Base-by-base conservation (phyloP, 768 basidiomycete species). In the Fistulinella prunicolor region DNA sequence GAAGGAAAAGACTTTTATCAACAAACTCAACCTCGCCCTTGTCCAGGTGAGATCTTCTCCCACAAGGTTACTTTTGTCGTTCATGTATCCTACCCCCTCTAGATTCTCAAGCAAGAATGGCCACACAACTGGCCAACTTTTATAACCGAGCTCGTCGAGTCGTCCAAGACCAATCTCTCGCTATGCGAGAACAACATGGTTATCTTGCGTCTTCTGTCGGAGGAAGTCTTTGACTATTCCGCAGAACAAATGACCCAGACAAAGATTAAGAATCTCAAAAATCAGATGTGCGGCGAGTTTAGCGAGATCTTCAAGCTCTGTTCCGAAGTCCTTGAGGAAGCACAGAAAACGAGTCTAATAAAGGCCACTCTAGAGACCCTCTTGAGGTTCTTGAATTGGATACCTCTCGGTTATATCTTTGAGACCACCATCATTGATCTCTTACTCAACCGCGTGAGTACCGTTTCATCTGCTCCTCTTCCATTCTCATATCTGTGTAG, bases 111-210 rank as follows among this genome's bases (percentile, higher is more conserved):
- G 71, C 96, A 98, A 75, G 96, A 97, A 67, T 99, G 96, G 96
- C 95, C 95, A 21, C 91, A 96, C 66, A 94, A 96, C 62, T 99
- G 96, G 96, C 94, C 95, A 26, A 89, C 81, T 19, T 98, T 97
- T 75, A 96, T 97, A 60, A 84, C 89, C 10, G 94, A 98, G 69
- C 89, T 98, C 38, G 94, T 98, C 50, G 87, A 94, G 58, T 96
- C 95, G 8, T 98, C 95, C 37, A 95, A 95, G 70, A 92, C 91
- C 36, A 97, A 94, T 65, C 81, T 97, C 34, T 85, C 90, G 2
- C 80, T 98, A 24, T 98, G 96, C 78, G 96, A 99, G 73, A 99
- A 99, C 79, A 99, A 99, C 73, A 99, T 99, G 96, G 81, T 93
- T 68, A 98, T 99, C 65, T 78, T 98, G 58, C 90, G 91, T 63